Evolutionary conservation across 176 grass and related monocot species (phyloP).

Genomic region (Zoysia japonica): DNA sequence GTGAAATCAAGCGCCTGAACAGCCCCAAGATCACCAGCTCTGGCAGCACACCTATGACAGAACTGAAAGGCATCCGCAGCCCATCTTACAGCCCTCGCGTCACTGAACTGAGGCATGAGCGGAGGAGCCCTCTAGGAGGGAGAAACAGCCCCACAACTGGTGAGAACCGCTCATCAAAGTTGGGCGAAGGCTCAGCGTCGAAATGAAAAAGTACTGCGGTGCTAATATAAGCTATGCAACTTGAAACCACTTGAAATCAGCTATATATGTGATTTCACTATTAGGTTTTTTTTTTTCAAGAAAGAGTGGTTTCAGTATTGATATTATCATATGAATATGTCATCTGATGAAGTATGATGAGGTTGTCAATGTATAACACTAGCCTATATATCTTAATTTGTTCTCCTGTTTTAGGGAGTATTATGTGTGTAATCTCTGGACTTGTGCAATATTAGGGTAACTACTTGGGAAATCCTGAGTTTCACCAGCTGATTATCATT

Average conservation of each 20-base stretch:
- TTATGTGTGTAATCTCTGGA: slow-evolving; percentile 49
- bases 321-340: slow-evolving; percentile 18
- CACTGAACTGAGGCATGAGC: slow-evolving; percentile 68
- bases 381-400: slow-evolving; percentile 25
- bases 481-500: slow-evolving; percentile 19
- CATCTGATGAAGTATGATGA: slow-evolving; percentile 31
- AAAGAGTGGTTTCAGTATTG: slow-evolving; percentile 23
- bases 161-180: slow-evolving; percentile 32
- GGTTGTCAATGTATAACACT: slow-evolving; percentile 34
- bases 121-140: slow-evolving; percentile 62
- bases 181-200: slow-evolving; percentile 40
- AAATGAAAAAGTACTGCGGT: slow-evolving; percentile 38
- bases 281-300: neutral
- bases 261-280: slow-evolving; percentile 15
- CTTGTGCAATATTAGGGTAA: slow-evolving; percentile 48
- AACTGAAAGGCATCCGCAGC: slow-evolving; percentile 65
- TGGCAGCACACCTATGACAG: slow-evolving; percentile 66
- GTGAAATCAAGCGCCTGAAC: slow-evolving; percentile 86
- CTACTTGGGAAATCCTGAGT: slow-evolving; percentile 26
- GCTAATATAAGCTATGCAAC: slow-evolving; percentile 21
- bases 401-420: slow-evolving; percentile 27
- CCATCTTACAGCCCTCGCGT: slow-evolving; percentile 79
- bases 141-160: slow-evolving; percentile 52
- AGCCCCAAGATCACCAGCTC: slow-evolving; percentile 95
- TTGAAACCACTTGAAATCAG: slow-evolving; percentile 36